Conservation (phyloP, 768 basidiomycete genomes). For the Suillus weaverae region DNA sequence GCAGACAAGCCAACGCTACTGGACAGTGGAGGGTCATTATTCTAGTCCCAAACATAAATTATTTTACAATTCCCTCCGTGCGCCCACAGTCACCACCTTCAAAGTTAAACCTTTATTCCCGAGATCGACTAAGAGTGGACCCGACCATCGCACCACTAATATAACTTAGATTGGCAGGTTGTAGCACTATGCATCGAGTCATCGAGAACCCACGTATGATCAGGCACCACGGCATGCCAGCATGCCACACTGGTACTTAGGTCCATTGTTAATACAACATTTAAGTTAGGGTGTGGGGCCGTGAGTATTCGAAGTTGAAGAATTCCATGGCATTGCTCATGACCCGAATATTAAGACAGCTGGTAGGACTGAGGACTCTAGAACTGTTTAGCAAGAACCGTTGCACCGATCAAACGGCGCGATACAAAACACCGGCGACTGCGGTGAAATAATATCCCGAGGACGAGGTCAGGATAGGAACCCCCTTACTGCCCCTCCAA, state of each 20-base stretch:
- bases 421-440: neutral
- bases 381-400: neutral
- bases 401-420: neutral
- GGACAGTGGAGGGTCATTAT: neutral
- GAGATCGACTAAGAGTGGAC: neutral
- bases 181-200: neutral
- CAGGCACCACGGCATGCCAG: neutral
- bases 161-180: neutral
- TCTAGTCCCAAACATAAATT: neutral
- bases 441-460: neutral
- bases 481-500: slow-evolving; percentile 88
- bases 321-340: neutral
- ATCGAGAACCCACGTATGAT: neutral
- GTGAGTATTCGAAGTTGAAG: slow-evolving; percentile 5
- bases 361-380: neutral
- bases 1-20: neutral
- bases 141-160: neutral
- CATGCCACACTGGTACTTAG: neutral
- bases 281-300: neutral
- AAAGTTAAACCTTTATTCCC: neutral
- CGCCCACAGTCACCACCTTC: slow-evolving; percentile 4
- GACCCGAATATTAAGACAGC: neutral
- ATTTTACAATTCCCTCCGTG: neutral
- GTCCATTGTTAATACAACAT: neutral
- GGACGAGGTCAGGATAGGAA: slow-evolving; percentile 59